phyloP scores from a whole-genome alignment of 1,139 yeast genomes.

The Suhomyces bolitotheri region DNA sequence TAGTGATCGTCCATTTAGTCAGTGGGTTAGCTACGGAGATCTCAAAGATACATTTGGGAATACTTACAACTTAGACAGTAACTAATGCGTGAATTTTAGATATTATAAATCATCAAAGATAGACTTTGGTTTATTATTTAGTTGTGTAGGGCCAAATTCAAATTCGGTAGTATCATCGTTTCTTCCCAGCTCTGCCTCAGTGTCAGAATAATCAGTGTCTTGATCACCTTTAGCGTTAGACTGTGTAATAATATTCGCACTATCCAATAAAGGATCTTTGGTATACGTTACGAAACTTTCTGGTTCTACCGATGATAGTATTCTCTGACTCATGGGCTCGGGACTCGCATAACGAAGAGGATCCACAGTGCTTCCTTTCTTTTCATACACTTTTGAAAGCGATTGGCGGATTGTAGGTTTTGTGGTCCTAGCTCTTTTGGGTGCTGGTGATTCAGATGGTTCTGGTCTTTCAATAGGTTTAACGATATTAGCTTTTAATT shows the following conservation, averaged over 20 bases:
- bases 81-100: not conserved
- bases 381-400: conserved; percentile 4
- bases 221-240: conserved; percentile 10
- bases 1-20: conserved; percentile 54
- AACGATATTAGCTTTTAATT: conserved; percentile 5
- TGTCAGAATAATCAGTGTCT: conserved; percentile 30
- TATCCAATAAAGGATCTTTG: too few species aligned
- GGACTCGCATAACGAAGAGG: not conserved
- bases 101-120: conserved; percentile 24
- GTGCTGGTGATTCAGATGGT: not conserved
- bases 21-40: conserved; percentile 22
- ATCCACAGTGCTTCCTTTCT: not conserved
- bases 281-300: conserved; percentile 3
- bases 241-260: too few species aligned
- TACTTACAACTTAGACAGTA: conserved; percentile 16
- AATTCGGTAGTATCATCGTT: conserved; percentile 10
- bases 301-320: conserved; percentile 8
- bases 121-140: conserved; percentile 33
- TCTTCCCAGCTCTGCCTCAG: conserved; percentile 16
- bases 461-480: conserved; percentile 1
- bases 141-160: conserved; percentile 41
- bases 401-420: conserved; percentile 7
- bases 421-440: not conserved
- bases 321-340: conserved; percentile 4
- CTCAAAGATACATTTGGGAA: conserved; percentile 24